Evolutionary conservation across 306 rosid species (phyloP).

Genomic region (Canavalia ensiformis): DNA sequence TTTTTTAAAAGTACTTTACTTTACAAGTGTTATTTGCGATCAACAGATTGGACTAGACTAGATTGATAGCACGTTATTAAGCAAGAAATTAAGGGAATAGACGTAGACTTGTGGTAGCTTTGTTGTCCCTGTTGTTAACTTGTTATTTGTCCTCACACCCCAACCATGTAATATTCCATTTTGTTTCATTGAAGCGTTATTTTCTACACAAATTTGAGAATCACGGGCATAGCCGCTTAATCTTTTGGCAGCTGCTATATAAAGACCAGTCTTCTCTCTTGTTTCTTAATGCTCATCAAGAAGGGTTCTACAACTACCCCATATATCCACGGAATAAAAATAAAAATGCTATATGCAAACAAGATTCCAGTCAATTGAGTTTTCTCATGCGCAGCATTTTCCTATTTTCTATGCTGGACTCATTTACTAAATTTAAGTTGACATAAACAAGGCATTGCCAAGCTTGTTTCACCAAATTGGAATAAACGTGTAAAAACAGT

Average conservation of each 20-base stretch:
- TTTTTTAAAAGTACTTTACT: not conserved
- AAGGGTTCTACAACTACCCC: not conserved
- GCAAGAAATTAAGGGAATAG: not conserved
- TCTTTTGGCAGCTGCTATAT: conserved; percentile 31
- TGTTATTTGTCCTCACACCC: conserved; percentile 5
- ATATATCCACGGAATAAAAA: conserved; percentile 28
- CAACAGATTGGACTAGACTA: not conserved
- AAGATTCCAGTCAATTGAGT: conserved; percentile 33
- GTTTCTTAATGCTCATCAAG: not conserved
- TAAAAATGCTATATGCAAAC: conserved; percentile 16
- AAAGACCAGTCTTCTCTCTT: not conserved
- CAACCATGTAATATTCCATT: not conserved
- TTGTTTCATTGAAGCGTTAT: not conserved
- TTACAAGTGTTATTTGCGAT: not conserved
- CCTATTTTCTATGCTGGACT: not conserved
- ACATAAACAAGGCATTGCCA: not conserved
- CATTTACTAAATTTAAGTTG: not conserved
- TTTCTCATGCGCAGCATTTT: conserved; percentile 3
- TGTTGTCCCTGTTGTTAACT: not conserved
- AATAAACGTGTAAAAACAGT: conserved; percentile 19
- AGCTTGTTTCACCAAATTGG: conserved; percentile 38
- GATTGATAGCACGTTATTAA: not conserved
- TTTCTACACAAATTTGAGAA: conserved; percentile 10
- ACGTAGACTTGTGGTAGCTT: not conserved
- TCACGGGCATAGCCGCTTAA: conserved; percentile 24